Base-by-base conservation (phyloP, 108 stramenopile genomes). In the Discostella stelligeroides region DNA sequence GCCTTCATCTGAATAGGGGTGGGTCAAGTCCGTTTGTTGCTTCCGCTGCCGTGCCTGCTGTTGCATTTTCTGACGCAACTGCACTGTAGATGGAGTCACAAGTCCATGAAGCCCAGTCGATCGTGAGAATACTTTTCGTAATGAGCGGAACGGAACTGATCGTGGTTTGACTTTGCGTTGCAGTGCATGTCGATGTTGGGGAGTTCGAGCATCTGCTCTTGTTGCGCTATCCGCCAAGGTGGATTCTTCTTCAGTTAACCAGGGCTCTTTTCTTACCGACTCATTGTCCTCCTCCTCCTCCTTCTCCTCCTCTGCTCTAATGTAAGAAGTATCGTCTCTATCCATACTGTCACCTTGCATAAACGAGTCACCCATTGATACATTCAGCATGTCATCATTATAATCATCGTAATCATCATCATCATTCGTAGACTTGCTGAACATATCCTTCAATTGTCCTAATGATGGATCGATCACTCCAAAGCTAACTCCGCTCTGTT, bases 91-190 rank as follows among this genome's bases (percentile, higher is more conserved):
- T 17, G 85, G 83, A 11, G 88, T 88, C 7, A 88, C 41, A 10
- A 85, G 25, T 15, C 88, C 88, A 47, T 89, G 88, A n/a, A 89
- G 49, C 0, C 89, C 89, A 13, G 89, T 90, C 1, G 75, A 73
- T 43, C 82, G 75, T 2, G 91, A 77, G 56, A 89, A 68, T 14
- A 70, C 65, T 60, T 82, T 82, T 54, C 81, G 21, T 12, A 72
- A 11, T 12, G 63, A 23, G 13, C 81, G 69, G 60, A 82, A 77
- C 23, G 81, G 81, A 37, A 82, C 81, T 8, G 21, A 37, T 54
- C 68, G 24, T 27, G 29, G 49, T 10, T 20, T 51, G 20, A 4
- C n/a, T 28, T 27, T 41, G 40, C 21, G 23, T 7, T 34, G 34
- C 18, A 54, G 23, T 15, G 39, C 54, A 1, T 38, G 62, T 0